Evolutionary conservation across 2,329 filamentous ascomycete genomes (phyloP), one percentile per base, ranked within the genome.

Genomic region (Dactylellina leptospora): DNA sequence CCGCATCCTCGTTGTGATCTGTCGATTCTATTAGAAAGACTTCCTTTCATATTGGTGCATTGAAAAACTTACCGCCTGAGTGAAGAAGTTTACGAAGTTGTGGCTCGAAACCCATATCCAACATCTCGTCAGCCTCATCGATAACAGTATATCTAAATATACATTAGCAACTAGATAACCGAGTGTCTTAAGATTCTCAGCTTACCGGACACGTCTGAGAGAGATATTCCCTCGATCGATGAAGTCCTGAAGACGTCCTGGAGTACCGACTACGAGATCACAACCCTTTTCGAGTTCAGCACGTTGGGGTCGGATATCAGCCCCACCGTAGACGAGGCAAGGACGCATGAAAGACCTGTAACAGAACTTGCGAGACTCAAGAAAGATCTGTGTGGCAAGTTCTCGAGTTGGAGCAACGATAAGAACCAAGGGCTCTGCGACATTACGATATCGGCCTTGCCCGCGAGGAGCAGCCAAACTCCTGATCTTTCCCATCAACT

Each of bases 311-410:
- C 80, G 79, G n/a, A 87, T 77, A 0, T 91, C 90, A 4, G 87
- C 87, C 74, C 95, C 95, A 53, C 95, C 95, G 76, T 97, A 99
- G 27, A 90, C 84, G 44, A 96, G 92, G 76, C 90, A 92, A 22
- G 95, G 93, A 40, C 95, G 92, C 66, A 99, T 84, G 91, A 96
- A 96, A 2, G 91, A 92, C 0, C 95, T 88, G 77, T 99, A 99
- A 79, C 92, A 97, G 51, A 97, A 87, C 76, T 93, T 92, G 74
- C 95, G 90, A 23, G 91, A 88, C 79, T 97, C 93, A 74, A 96
- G 92, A 81, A 96, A 97, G 75, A 97, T 96, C 78, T 99, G 95
- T 1, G 92, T 90, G 0, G 92, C 92, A 3, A 99, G 82, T 83
- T 99, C 95, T 33, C 95, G 90, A 59, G 90, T 95, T 0, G 95